These are phyloP conservation scores for Stachybotrys elegans DNA, from an alignment of 2,329 filamentous ascomycete species.

Conservation along the genomic window DNA sequence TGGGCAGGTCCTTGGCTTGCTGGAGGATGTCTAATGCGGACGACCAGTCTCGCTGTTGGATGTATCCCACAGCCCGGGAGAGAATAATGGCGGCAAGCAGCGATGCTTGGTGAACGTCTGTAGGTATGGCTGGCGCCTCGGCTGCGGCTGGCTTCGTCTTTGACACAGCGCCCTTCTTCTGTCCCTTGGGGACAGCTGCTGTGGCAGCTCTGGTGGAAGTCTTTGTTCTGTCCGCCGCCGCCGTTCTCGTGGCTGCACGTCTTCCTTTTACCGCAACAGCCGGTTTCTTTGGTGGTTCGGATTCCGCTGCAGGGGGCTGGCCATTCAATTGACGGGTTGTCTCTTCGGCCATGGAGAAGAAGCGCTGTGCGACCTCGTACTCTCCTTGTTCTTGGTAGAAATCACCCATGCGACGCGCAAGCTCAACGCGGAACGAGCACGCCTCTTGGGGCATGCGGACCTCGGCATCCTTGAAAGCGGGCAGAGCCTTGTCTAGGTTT, in stretches of 20 bases:
- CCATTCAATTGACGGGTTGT: conserved; percentile 32
- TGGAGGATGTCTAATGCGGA: conserved; percentile 53
- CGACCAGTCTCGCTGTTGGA: conserved; percentile 50
- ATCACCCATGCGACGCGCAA: conserved; percentile 52
- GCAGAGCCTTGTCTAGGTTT: conserved; percentile 51
- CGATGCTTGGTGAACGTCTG: conserved; percentile 30
- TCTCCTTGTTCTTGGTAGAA: conserved; percentile 48
- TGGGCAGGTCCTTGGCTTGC: conserved; percentile 39
- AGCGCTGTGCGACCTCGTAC: conserved; percentile 33
- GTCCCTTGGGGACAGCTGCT: conserved; percentile 6
- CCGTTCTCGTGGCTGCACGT: conserved; percentile 13
- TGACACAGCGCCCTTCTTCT: conserved; percentile 2
- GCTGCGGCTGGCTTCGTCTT: conserved; percentile 18
- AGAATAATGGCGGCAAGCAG: conserved; percentile 29
- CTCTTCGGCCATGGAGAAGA: conserved; percentile 44
- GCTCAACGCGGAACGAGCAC: conserved; percentile 28
- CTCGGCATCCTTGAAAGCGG: conserved; percentile 49
- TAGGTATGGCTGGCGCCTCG: conserved; percentile 15
- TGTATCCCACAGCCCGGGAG: conserved; percentile 36
- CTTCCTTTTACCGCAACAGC: conserved; percentile 18
- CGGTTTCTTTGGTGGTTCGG: conserved; percentile 10
- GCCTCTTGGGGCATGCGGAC: conserved; percentile 40
- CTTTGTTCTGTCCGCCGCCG: conserved; percentile 3
- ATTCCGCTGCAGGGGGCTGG: conserved; percentile 10
- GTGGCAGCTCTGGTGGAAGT: conserved; percentile 7